Percentiles rank a stretch among this genome's conserved stretches.
phyloP scores from a whole-genome alignment of 805 yeast species.

The Saccharomycopsis malanga region DNA sequence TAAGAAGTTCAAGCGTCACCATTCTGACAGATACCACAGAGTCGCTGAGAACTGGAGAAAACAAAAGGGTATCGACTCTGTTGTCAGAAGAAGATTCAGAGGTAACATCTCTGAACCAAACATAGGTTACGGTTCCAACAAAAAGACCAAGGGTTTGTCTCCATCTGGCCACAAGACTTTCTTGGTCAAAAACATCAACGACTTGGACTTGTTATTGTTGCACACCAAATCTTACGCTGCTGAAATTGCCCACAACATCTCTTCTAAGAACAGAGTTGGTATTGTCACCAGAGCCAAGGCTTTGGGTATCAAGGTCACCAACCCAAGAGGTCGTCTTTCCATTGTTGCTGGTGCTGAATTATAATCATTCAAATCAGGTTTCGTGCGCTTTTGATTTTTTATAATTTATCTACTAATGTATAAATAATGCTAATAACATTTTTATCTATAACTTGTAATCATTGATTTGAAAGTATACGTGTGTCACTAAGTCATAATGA shows the following conservation, averaged over 20 bases:
- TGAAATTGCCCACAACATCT: conserved; percentile 98
- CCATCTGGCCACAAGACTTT: conserved; percentile 98
- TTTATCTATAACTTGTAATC: too few relatives aligned
- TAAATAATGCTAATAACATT: background rate
- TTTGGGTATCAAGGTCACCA: conserved; percentile 97
- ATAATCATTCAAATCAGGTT: background rate
- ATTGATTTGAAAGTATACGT: too few relatives aligned
- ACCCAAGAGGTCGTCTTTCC: conserved; percentile 97
- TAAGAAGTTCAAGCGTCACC: conserved; percentile 99
- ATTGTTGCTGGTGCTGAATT: conserved; percentile 61
- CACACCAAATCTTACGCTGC: conserved; percentile 99
- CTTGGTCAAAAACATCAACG: conserved; percentile 87
- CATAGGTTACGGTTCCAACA: conserved; percentile 99
- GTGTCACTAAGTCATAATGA: too few relatives aligned
- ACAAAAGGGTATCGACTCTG: conserved; percentile 99
- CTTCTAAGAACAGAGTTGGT: conserved; percentile 96
- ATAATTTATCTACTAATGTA: background rate
- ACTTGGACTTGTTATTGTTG: conserved; percentile 89
- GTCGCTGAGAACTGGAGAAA: conserved; percentile 99
- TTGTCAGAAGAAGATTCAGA: conserved; percentile 99
- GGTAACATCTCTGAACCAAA: conserved; percentile 98
- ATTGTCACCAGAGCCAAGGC: conserved; percentile 96
- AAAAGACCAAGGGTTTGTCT: conserved; percentile 90
- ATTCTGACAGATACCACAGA: conserved; percentile 99
- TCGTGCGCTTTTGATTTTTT: background rate